A percentile compares a stretch with the other conserved stretches of the same genome.
phyloP scores from a whole-genome alignment of 2,329 filamentous ascomycete genomes.

The Metarhizium guizhouense region DNA sequence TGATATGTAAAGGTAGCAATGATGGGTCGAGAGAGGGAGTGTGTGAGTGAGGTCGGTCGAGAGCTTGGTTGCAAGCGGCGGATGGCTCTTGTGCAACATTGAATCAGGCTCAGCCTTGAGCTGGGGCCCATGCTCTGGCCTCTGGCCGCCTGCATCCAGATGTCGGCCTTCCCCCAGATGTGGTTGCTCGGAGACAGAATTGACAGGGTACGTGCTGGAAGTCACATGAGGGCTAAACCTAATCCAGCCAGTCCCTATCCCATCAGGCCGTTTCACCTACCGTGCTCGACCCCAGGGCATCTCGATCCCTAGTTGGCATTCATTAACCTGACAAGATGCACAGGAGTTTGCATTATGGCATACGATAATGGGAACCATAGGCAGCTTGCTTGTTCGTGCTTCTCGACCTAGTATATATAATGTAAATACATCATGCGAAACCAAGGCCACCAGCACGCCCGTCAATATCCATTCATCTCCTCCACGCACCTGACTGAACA shows the following conservation, averaged over 20 bases:
- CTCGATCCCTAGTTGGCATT: too few relatives aligned
- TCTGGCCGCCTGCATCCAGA: background rate
- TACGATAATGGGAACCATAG: background rate
- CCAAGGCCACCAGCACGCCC: background rate
- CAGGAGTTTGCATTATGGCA: background rate
- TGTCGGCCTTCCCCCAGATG: background rate
- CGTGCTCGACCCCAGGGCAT: too few relatives aligned
- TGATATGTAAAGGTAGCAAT: background rate
- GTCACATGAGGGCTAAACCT: constrained; percentile 1
- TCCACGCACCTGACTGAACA: background rate
- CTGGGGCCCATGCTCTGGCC: background rate
- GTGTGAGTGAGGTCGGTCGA: background rate
- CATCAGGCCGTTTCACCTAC: too few relatives aligned
- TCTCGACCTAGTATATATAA: background rate
- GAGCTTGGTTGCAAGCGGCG: background rate
- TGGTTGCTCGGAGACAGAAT: background rate
- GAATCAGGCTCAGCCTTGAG: background rate
- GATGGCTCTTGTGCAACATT: background rate
- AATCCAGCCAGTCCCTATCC: background rate
- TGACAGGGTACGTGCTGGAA: background rate
- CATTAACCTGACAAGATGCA: background rate
- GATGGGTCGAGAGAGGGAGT: background rate
- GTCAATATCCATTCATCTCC: background rate
- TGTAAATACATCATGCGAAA: background rate
- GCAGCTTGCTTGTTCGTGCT: background rate